Conservation (phyloP, 345 rosid species). For the Microcos paniculata region DNA sequence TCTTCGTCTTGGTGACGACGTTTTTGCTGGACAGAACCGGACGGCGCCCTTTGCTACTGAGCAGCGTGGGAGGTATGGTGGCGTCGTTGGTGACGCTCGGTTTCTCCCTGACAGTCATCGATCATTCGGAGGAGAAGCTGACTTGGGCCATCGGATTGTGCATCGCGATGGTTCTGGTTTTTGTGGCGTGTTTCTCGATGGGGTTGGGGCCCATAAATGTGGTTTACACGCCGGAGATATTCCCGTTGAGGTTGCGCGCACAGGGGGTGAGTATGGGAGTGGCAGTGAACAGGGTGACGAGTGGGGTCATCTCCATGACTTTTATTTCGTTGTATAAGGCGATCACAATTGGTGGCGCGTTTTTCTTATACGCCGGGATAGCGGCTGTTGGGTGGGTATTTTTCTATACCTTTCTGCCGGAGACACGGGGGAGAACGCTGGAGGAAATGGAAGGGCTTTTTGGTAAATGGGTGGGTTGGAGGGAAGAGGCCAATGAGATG, state of each 20-base stretch:
- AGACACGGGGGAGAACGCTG: conserved; percentile 71
- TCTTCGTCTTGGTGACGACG: conserved; percentile 69
- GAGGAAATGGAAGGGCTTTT: conserved; percentile 77
- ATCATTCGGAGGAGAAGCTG: conserved; percentile 37
- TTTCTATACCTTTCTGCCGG: conserved; percentile 58
- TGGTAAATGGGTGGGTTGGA: conserved; percentile 47
- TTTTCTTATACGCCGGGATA: conserved; percentile 54
- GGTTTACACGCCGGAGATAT: conserved; percentile 87
- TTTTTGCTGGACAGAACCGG: conserved; percentile 71
- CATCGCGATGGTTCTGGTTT: conserved; percentile 51
- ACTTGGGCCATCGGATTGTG: conserved; percentile 68
- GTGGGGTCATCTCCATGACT: conserved; percentile 62
- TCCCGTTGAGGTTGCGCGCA: conserved; percentile 78
- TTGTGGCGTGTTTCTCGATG: conserved; percentile 75
- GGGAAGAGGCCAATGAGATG: conserved; percentile 23
- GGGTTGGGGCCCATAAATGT: conserved; percentile 88
- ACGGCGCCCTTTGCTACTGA: conserved; percentile 73
- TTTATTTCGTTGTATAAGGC: conserved; percentile 51
- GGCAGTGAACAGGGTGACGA: conserved; percentile 62
- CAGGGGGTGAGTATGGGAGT: conserved; percentile 77
- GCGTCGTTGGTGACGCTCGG: conserved; percentile 47
- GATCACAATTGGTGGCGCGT: conserved; percentile 78
- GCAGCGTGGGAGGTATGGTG: conserved; percentile 75
- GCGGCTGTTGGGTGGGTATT: conserved; percentile 54
- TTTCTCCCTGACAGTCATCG: conserved; percentile 42